Evolutionary conservation across 164 flowering plant species (phyloP).

Genomic region (Litsea cubeba): DNA sequence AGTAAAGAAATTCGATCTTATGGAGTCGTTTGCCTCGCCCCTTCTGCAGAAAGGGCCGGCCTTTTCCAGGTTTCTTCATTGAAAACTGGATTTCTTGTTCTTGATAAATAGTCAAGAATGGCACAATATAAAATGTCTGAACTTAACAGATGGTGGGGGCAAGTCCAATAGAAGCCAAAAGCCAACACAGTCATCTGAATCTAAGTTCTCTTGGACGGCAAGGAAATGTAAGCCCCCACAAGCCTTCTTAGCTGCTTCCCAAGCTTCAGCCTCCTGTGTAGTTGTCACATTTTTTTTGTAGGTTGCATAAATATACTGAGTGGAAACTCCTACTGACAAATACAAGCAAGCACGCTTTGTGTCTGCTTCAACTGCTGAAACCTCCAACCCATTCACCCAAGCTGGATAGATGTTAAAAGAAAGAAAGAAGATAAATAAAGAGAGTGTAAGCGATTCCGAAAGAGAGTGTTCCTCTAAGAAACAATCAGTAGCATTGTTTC

Average conservation of each 20-base stretch:
- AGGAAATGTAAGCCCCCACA: conserved; percentile 95
- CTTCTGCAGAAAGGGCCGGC: too few species aligned
- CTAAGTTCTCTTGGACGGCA: conserved; percentile 82
- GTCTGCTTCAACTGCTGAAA: conserved; percentile 77
- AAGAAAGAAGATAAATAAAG: background rate
- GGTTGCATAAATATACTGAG: conserved; percentile 73
- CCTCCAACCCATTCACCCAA: conserved; percentile 96
- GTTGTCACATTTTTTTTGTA: conserved; percentile 62
- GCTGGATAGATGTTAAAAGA: conserved; percentile 37
- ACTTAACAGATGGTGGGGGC: conserved; percentile 89
- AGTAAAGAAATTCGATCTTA: too few species aligned
- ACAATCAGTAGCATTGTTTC: too few species aligned
- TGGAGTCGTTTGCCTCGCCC: too few species aligned
- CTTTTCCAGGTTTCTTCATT: too few species aligned
- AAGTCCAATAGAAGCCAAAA: conserved; percentile 91
- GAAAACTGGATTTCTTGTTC: too few species aligned
- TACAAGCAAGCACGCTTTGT: conserved; percentile 48
- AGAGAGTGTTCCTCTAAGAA: too few species aligned
- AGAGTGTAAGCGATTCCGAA: too few species aligned
- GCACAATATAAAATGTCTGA: background rate
- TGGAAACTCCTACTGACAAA: conserved; percentile 82
- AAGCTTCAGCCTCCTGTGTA: conserved; percentile 88
- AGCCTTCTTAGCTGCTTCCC: conserved; percentile 94
- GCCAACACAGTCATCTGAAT: conserved; percentile 91
- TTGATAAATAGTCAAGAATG: conserved; percentile 2